These are phyloP conservation scores for Syzygium jambos DNA, from an alignment of 345 rosid genomes.

Conservation along the genomic window DNA sequence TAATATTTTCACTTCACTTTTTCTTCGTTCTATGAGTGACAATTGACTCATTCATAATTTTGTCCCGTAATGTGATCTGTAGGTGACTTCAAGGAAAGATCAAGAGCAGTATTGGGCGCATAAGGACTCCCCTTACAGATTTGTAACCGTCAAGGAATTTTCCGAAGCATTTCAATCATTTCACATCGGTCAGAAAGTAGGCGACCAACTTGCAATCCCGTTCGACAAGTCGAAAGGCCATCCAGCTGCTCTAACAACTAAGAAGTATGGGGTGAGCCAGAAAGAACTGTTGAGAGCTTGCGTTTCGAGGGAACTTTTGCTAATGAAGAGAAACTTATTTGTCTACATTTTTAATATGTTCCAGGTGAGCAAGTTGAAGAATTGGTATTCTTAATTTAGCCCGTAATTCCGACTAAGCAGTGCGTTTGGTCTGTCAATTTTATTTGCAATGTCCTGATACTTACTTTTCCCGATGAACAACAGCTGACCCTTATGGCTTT, in stretches of 20 bases:
- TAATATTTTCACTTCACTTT: slow-evolving; percentile 8
- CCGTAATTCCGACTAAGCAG: background rate
- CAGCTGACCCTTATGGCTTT: slow-evolving; percentile 51
- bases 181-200: slow-evolving; percentile 44
- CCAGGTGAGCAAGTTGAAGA: slow-evolving; percentile 15
- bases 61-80: background rate
- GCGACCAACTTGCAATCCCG: slow-evolving; percentile 61
- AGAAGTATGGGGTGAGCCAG: slow-evolving; percentile 54
- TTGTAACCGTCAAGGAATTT: slow-evolving; percentile 48
- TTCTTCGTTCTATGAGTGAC: background rate
- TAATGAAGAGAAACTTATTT: slow-evolving; percentile 87
- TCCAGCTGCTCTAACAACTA: slow-evolving; percentile 60
- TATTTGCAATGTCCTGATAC: background rate
- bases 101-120: slow-evolving; percentile 75
- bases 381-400: background rate
- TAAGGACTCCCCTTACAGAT: slow-evolving; percentile 47
- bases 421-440: background rate
- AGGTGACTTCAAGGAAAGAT: slow-evolving; percentile 66
- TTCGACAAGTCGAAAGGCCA: slow-evolving; percentile 69
- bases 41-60: background rate
- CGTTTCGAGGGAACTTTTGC: slow-evolving; percentile 63
- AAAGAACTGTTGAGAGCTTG: slow-evolving; percentile 63
- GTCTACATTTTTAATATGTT: slow-evolving; percentile 49
- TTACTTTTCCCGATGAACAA: background rate
- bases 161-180: slow-evolving; percentile 59